A percentile compares a stretch with the other conserved stretches of the same genome.
Evolutionary conservation across 371 early-diverging fungal species (phyloP).

Genomic region (Nematocida homosporus): DNA sequence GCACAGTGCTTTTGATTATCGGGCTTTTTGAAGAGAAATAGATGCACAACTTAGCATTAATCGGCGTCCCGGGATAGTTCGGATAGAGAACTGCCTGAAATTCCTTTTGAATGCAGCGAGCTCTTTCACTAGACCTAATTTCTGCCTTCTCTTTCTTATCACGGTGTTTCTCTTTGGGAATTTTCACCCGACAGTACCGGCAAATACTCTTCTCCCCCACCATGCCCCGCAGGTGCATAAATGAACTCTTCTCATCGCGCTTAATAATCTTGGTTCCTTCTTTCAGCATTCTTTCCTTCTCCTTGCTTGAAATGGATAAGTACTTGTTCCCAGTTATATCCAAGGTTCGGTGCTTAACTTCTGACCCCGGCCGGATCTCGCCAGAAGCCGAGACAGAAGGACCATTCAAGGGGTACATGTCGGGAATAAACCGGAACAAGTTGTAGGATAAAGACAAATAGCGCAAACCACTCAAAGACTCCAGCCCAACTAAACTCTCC

Average conservation of each 20-base stretch:
- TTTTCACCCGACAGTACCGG: conserved; percentile 8
- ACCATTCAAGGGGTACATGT: neutral
- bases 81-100: neutral
- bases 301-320: neutral
- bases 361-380: neutral
- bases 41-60: conserved; percentile 3
- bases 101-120: conserved; percentile 3
- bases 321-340: conserved; percentile 14
- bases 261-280: conserved; percentile 8
- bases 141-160: conserved; percentile 33
- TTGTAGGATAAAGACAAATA: conserved; percentile 39
- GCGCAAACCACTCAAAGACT: neutral
- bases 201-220: conserved; percentile 6
- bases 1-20: neutral
- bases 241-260: conserved; percentile 3
- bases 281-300: neutral
- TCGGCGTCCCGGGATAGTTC: neutral
- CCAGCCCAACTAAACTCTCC: conserved; percentile 27
- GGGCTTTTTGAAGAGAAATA: conserved; percentile 44
- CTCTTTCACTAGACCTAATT: conserved; percentile 11
- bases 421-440: conserved; percentile 23
- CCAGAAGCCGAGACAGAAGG: neutral
- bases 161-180: conserved; percentile 29
- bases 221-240: conserved; percentile 17
- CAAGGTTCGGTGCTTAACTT: neutral